phyloP scores from a whole-genome alignment of 352 stramenopile genomes.

The Phytophthora boehmeriae region DNA sequence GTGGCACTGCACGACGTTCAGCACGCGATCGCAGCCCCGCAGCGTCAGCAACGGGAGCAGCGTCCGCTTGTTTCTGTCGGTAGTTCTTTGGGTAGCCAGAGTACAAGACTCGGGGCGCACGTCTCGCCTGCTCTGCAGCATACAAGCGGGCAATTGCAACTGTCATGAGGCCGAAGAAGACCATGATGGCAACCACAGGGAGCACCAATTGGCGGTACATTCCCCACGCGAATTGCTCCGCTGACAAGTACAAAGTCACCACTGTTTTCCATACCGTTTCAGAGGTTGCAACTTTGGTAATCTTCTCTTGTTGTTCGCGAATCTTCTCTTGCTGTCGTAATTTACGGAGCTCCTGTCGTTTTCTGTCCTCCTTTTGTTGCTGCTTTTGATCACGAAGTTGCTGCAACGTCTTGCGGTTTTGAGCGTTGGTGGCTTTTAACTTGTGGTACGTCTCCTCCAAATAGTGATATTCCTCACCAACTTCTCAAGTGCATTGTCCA shows the following conservation, averaged over 20 bases:
- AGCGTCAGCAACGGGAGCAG: not conserved
- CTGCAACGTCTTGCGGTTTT: slow-evolving; percentile 12
- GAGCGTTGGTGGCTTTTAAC: slow-evolving; percentile 21
- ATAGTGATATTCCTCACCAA: slow-evolving; percentile 21
- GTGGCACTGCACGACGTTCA: slow-evolving; percentile 1
- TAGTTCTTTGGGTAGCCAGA: slow-evolving; percentile 39
- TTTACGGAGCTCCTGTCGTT: slow-evolving; percentile 8
- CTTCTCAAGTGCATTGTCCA: slow-evolving; percentile 5
- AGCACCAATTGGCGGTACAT: slow-evolving; percentile 35
- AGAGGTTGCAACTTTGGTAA: not conserved
- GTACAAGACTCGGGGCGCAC: slow-evolving; percentile 35
- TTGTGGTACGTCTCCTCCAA: slow-evolving; percentile 28
- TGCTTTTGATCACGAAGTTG: slow-evolving; percentile 12
- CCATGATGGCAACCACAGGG: slow-evolving; percentile 32
- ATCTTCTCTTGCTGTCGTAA: not conserved
- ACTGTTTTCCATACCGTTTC: slow-evolving; percentile 15
- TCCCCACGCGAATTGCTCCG: slow-evolving; percentile 7
- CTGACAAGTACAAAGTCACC: slow-evolving; percentile 20
- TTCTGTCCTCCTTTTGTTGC: not conserved
- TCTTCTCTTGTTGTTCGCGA: slow-evolving; percentile 2
- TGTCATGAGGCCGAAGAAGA: slow-evolving; percentile 32
- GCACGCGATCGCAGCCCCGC: slow-evolving; percentile 4
- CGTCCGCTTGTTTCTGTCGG: slow-evolving; percentile 12
- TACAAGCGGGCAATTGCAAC: slow-evolving; percentile 31
- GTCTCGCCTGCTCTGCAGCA: slow-evolving; percentile 16